Base-by-base conservation (phyloP, 108 stramenopile genomes). In the Fistulifera solaris region DNA sequence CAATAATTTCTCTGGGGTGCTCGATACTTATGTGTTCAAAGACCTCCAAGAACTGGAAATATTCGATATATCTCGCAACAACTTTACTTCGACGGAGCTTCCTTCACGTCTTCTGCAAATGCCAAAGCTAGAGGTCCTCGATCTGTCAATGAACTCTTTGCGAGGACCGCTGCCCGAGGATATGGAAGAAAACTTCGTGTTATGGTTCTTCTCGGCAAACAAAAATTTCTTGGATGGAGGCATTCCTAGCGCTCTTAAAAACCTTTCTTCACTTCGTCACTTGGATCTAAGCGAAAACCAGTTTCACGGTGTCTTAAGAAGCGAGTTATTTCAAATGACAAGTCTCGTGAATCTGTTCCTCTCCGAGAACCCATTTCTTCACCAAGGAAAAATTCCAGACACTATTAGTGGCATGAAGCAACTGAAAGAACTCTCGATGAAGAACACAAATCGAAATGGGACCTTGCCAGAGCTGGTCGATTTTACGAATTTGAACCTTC, bases 391-490 rank as follows among this genome's bases (percentile, higher is more conserved):
- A 1, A 70, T 78, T 49, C 77, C 77, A 23, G 40, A 56, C 23
- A 73, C 57, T 5, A 15, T 71, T 12, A 54, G 53, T 26, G 18
- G 27, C n/a, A 40, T 70, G 41, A 48, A 27, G 17, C 35, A 68
- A 19, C 40, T 79, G 50, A 38, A 56, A 27, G 78, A 79, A 38
- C 54, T 79, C 1, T 70, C 68, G 17, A 31, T 73, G 48, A 73
- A 67, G 27, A 26, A 41, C 14, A 68, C 73, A 3, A 48, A 61
- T 14, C 62, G 66, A 12, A 50, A 25, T 27, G 78, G 73, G 2
- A 56, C n/a, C 8, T 50, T 88, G 27, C 53, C 72, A 15, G 52
- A 45, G 10, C 45, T 61, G 38, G 53, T 78, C 35, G 60, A 31
- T n/a, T 38, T 58, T 7, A 2, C 38, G 1, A 58, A 52, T 4